phyloP scores from a whole-genome alignment of 1,284 basidiomycete genomes.

The Pascua guehoae region DNA sequence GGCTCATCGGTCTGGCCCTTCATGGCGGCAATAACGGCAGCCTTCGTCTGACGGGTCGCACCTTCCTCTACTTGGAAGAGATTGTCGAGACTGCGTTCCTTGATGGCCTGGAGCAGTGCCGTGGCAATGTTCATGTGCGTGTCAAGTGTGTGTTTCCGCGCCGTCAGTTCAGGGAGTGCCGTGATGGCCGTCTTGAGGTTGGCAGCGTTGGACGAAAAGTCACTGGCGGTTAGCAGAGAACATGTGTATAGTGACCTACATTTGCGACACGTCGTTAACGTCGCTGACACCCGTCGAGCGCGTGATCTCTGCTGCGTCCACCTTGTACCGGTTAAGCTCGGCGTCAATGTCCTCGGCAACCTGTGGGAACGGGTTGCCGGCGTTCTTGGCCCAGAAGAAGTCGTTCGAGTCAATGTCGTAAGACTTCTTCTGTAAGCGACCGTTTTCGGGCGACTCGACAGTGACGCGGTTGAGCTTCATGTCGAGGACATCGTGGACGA shows the following conservation, averaged over 20 bases:
- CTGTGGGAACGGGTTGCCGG: slow-evolving; percentile 93
- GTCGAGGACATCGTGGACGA: slow-evolving; percentile 95
- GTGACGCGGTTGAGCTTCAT: slow-evolving; percentile 96
- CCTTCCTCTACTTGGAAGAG: slow-evolving; percentile 94
- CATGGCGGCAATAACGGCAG: slow-evolving; percentile 76
- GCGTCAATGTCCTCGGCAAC: slow-evolving; percentile 96
- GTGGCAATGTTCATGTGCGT: slow-evolving; percentile 99
- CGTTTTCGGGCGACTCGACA: slow-evolving; percentile 60
- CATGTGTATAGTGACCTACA: slow-evolving; percentile 57
- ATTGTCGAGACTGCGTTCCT: slow-evolving; percentile 89
- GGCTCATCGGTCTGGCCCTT: slow-evolving; percentile 56
- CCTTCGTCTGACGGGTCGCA: slow-evolving; percentile 77
- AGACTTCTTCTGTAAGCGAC: slow-evolving; percentile 69
- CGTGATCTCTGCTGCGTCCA: slow-evolving; percentile 95
- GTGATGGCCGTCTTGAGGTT: slow-evolving; percentile 98
- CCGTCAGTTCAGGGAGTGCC: slow-evolving; percentile 94
- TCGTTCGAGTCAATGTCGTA: slow-evolving; percentile 98
- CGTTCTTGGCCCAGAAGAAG: slow-evolving; percentile 98
- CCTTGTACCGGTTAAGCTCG: slow-evolving; percentile 91
- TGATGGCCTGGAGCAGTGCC: slow-evolving; percentile 90
- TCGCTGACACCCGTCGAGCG: slow-evolving; percentile 93
- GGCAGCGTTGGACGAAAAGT: slow-evolving; percentile 89
- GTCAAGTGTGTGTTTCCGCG: slow-evolving; percentile 91
- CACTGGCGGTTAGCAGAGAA: slow-evolving; percentile 53
- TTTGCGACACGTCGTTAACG: slow-evolving; percentile 88